Evolutionary conservation across 306 rosid genomes (phyloP), one percentile per base, ranked within the genome.

Genomic region (Oemleria cerasiformis): DNA sequence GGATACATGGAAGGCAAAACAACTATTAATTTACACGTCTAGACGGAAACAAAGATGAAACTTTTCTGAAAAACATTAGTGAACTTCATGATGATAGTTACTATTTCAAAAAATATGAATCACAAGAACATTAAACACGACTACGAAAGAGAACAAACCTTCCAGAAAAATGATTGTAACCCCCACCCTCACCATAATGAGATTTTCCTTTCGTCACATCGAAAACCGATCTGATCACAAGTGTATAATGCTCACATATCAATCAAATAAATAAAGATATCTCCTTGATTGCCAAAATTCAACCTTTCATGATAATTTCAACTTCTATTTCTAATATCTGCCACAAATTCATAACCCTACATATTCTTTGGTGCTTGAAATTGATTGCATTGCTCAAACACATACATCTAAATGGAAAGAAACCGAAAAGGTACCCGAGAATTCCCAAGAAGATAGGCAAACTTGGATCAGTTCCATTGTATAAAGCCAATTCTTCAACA

Each of bases 131-230:
- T 48, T 45, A 5, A 63, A 34, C 15, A 39, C n/a, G 76, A 48
- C 15, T 72, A n/a, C 9, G 6, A 45, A 59, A 55, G 50, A 54
- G 67, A 63, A 25, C 75, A 70, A 75, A 82, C 98, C 96, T 93
- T 90, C 98, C 98, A 71, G 98, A 61, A 86, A 93, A 93, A 82
- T 93, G 98, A 86, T 79, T 83, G 78, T 93, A 93, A 8, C 96
- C 96, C 62, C 98, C 98, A 78, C 94, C 94, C 65, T 72, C 63
- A 60, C 98, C 98, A 67, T 93, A 93, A 75, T 93, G 97, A 81
- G 97, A 81, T 82, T 88, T 93, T 45, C 98, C 97, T 79, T 93
- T 90, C 0, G 94, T 87, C 60, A 93, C 98, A 82, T 93, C 97
- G 72, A 86, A 93, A 57, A 93, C 93, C 19, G 96, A 93, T 69